Base-by-base conservation (phyloP, 768 basidiomycete species). In the Mycena maculata region DNA sequence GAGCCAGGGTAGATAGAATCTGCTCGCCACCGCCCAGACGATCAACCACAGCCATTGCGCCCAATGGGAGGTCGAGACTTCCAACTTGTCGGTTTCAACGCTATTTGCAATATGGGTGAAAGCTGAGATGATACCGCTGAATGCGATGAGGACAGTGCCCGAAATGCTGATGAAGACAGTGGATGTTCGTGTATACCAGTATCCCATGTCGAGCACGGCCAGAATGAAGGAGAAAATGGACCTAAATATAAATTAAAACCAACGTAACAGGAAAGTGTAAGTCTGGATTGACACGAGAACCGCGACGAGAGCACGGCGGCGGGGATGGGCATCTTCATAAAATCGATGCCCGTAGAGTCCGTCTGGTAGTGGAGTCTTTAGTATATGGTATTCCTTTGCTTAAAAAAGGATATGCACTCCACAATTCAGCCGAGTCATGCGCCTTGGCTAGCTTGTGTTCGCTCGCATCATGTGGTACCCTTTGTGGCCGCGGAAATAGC, bases 101-200 rank as follows among this genome's bases (percentile, higher is more conserved):
- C 31, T 45, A 27, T 45, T 48, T 16, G 60, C 16, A 7, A 68
- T 45, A 8, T 61, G 33, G 15, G 73, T 55, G 13, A 71, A 22
- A 3, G 61, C 49, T n/a, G 49, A 31, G 28, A 69, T 12, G 49
- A 72, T 30, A 25, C 25, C 45, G 42, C 68, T 62, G 7, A 63
- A 30, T 16, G 74, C 75, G 0, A 75, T 23, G 8, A 80, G 64
- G 18, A 71, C 47, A 1, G 73, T 76, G 16, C 80, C 80, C 0
- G 72, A 39, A 11, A 76, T 70, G 22, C 77, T 78, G 57, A 82
- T 76, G 8, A 71, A 75, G 10, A 73, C 73, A 0, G 78, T 81
- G 2, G 80, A 77, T 18, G 68, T 75, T 27, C 78, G 76, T 0
- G 80, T 76, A 47, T 72, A 80, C 79, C 80, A 83, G 60, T 83